phyloP scores from a whole-genome alignment of 495 filamentous ascomycete genomes.

The Penicillium atrosanguineum region DNA sequence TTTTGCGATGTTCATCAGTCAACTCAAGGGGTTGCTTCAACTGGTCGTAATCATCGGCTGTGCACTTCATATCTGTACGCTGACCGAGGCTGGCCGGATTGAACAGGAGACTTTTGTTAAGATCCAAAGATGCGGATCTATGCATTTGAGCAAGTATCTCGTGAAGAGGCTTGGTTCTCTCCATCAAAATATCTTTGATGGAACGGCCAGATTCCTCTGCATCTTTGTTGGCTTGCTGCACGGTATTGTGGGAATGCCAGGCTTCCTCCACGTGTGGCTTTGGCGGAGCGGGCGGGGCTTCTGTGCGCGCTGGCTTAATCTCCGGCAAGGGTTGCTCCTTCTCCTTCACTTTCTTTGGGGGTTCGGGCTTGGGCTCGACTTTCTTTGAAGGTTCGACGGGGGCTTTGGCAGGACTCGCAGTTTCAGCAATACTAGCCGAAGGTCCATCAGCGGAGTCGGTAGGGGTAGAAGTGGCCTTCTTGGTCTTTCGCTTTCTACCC shows the following conservation, averaged over 20 bases:
- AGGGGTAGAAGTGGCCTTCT: slow-evolving; percentile 56
- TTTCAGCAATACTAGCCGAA: slow-evolving; percentile 30
- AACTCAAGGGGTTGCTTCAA: slow-evolving; percentile 38
- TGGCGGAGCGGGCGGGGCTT: slow-evolving; percentile 28
- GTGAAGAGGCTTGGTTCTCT: slow-evolving; percentile 42
- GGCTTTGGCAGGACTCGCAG: slow-evolving; percentile 35
- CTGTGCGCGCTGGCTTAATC: slow-evolving; percentile 24
- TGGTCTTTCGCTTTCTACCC: slow-evolving; percentile 87
- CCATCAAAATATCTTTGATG: slow-evolving; percentile 40
- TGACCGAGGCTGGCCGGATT: slow-evolving; percentile 51
- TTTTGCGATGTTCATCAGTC: slow-evolving; percentile 41
- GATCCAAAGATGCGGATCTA: slow-evolving; percentile 44
- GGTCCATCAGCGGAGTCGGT: slow-evolving; percentile 39
- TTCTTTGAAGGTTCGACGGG: slow-evolving; percentile 24
- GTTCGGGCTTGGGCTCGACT: slow-evolving; percentile 24
- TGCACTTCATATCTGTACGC: slow-evolving; percentile 51
- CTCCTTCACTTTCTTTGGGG: slow-evolving; percentile 33
- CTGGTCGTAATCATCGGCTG: slow-evolving; percentile 41
- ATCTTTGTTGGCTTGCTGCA: slow-evolving; percentile 41
- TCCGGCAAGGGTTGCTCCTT: slow-evolving; percentile 39
- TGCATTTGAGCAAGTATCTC: slow-evolving; percentile 50
- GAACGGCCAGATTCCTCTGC: slow-evolving; percentile 33
- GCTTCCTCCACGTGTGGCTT: slow-evolving; percentile 29
- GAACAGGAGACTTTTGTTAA: slow-evolving; percentile 52
- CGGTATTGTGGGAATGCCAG: slow-evolving; percentile 45